Conservation (phyloP, 257 asterid genomes). For the Lavandula angustifolia region DNA sequence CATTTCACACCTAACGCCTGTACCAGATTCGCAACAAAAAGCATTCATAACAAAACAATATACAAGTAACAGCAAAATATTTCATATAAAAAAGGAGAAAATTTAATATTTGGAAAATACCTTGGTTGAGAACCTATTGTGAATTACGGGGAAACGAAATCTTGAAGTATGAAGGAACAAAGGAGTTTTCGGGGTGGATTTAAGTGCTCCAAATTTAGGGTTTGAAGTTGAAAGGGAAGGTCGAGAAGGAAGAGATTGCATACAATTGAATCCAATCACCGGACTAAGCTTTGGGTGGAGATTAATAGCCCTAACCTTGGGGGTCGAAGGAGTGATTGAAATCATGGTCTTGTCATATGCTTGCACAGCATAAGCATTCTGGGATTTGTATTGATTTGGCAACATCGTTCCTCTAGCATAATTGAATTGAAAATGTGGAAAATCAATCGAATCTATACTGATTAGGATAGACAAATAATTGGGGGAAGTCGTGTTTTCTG, state of each 20-base stretch:
- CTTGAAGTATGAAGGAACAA: slow-evolving; percentile 31
- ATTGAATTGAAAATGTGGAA: too few species aligned
- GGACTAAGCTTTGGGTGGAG: slow-evolving; percentile 34
- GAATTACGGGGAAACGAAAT: slow-evolving; percentile 39
- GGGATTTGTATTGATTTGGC: too few species aligned
- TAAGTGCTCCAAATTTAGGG: slow-evolving; percentile 43
- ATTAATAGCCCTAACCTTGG: slow-evolving; percentile 40
- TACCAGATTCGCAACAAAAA: not conserved
- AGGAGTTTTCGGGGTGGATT: slow-evolving; percentile 42
- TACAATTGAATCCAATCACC: slow-evolving; percentile 64
- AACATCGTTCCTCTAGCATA: too few species aligned
- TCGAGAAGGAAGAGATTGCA: slow-evolving; percentile 46
- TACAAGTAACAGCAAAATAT: not conserved
- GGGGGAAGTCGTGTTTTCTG: too few species aligned
- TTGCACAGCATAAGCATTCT: too few species aligned
- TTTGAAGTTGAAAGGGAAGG: slow-evolving; percentile 41
- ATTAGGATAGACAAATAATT: too few species aligned
- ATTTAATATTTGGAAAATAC: slow-evolving; percentile 31
- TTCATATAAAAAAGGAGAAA: not conserved
- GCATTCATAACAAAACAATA: not conserved
- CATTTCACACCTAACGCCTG: too few species aligned
- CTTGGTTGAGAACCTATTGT: slow-evolving; percentile 47
- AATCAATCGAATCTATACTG: too few species aligned
- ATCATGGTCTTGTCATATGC: slow-evolving; percentile 31
- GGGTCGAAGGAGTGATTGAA: slow-evolving; percentile 36